Evolutionary conservation across 345 rosid species (phyloP).

Genomic region (Physaria fendleri): DNA sequence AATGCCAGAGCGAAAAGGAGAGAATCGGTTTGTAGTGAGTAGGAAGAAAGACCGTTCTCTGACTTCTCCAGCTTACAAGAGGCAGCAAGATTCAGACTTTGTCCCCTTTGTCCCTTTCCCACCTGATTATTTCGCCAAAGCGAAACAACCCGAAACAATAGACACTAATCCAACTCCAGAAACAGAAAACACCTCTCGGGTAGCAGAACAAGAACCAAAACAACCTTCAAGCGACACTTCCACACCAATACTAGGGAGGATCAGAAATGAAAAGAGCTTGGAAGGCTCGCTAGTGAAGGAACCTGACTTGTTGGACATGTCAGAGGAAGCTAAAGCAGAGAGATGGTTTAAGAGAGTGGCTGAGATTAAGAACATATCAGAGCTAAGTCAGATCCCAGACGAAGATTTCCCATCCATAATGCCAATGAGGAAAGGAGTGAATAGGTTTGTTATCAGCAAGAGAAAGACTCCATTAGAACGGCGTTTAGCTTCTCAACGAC

Average conservation of each 20-base stretch:
- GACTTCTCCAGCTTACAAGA: conserved; percentile 68
- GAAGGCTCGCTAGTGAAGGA: conserved; percentile 90
- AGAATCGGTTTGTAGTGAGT: conserved; percentile 70
- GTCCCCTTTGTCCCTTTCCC: conserved; percentile 89
- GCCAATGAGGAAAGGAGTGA: conserved; percentile 99
- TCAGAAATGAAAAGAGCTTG: conserved; percentile 57
- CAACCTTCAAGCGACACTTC: conserved; percentile 13
- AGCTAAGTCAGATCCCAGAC: conserved; percentile 94
- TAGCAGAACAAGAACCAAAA: conserved; percentile 24
- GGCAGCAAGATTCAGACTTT: conserved; percentile 50
- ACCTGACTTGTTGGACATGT: conserved; percentile 88
- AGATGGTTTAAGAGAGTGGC: conserved; percentile 92
- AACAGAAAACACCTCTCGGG: conserved; percentile 3
- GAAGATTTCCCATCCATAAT: conserved; percentile 97
- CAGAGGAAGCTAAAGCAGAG: conserved; percentile 97
- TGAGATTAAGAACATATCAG: conserved; percentile 91
- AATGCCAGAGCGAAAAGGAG: conserved; percentile 82
- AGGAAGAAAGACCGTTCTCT: conserved; percentile 72
- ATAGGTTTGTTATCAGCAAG: conserved; percentile 95
- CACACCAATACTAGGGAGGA: background rate
- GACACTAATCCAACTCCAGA: conserved; percentile 25
- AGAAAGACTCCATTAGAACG: conserved; percentile 88
- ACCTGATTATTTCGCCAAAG: conserved; percentile 62
- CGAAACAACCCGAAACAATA: conserved; percentile 35
- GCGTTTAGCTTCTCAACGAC: conserved; percentile 78